Base-by-base conservation (phyloP, 2,329 filamentous ascomycete species). In the Septoria linicola region DNA sequence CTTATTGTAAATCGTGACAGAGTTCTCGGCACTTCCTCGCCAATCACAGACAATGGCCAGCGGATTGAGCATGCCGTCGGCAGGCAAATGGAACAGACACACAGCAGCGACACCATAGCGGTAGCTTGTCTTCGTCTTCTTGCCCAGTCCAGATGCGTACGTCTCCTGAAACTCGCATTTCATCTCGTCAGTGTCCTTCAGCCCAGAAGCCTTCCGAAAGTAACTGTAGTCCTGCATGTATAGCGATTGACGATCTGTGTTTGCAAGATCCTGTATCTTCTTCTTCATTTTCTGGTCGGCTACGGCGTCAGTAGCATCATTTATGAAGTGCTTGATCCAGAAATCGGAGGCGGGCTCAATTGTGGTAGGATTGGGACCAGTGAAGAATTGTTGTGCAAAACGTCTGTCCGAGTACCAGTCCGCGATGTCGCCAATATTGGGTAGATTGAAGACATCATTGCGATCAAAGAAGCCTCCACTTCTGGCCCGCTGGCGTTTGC, bases 1-100 rank as follows among this genome's bases (percentile, higher is more conserved):
- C 47, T 69, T 67, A 66, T 80, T 80, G 70, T 77, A 79, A 50
- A 79, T 72, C 35, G 71, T 72, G 39, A 79, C 70, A 0, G 76
- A 79, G 17, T 72, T 66, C 2, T 68, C 64, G 61, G 75, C 68
- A 40, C 59, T 70, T 1, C 64, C 68, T 51, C 70, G 72, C 64
- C 74, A 77, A 60, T 79, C 76, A 43, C 75, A 64, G 3, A 73
- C 70, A 53, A 79, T 77, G 16, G 75, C 74, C 2, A 79, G 58
- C 0, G 76, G 76, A 54, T 78, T 74, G 4, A 79, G 66, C 50
- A 70, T 70, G 3, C 76, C 76, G 31, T 75, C 67, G 16, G 31
- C 25, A 8, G 43, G 54, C 1, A 65, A 57, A 47, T 70, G 64
- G 3, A 79, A 59, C 6, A 59, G 41, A 42, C 51, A 55, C 17